These are phyloP conservation scores for Ophiostoma ulmi DNA, from an alignment of 2,329 filamentous ascomycete species.

Conservation along the genomic window DNA sequence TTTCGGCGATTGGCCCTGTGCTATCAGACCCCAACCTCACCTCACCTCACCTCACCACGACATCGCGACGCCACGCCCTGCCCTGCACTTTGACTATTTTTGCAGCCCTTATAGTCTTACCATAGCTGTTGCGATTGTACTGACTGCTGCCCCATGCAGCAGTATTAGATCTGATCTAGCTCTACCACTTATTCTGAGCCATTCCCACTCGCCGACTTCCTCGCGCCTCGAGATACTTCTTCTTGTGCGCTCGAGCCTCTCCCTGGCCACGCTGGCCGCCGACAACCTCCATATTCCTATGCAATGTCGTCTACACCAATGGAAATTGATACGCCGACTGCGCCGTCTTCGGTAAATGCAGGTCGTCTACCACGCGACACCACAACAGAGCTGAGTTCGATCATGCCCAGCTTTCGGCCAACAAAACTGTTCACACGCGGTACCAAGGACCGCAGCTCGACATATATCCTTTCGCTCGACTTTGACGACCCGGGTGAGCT, in stretches of 20 bases:
- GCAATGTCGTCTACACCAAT: conserved; percentile 49
- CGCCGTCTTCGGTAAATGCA: conserved; percentile 42
- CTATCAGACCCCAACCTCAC: background rate
- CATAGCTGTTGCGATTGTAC: background rate
- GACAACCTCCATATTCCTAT: background rate
- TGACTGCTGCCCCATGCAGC: background rate
- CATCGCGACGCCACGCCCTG: background rate
- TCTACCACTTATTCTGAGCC: background rate
- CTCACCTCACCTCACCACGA: background rate
- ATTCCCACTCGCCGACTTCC: background rate
- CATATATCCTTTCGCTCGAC: conserved; percentile 81
- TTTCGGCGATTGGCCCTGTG: background rate
- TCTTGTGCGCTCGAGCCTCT: background rate
- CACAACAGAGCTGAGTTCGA: conserved; percentile 67
- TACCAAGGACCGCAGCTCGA: conserved; percentile 49
- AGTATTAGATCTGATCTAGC: background rate
- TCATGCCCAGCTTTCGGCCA: conserved; percentile 72
- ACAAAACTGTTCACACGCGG: conserved; percentile 65
- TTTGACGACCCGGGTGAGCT: conserved; percentile 95
- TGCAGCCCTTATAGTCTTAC: background rate
- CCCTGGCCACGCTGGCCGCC: conserved; percentile 4
- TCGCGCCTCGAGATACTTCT: background rate
- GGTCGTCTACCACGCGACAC: conserved; percentile 45
- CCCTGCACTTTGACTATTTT: background rate
- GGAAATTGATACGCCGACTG: conserved; percentile 48